Conservation (phyloP, 257 asterid species). For the Coffea canephora region DNA sequence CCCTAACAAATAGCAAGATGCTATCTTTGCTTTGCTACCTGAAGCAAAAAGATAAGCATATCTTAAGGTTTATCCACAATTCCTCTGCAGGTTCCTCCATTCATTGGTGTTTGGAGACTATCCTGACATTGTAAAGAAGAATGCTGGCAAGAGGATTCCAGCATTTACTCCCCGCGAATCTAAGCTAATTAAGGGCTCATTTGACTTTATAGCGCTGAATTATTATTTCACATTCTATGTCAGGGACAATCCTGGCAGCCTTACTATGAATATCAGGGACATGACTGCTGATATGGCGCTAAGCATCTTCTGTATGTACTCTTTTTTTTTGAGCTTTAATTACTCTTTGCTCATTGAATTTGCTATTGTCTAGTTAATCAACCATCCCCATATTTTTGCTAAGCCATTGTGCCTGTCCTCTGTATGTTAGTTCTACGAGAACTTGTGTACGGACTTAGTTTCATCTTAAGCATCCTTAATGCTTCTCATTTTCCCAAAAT, state of each 20-base stretch:
- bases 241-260: constrained; percentile 31
- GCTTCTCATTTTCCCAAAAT: too few relatives aligned
- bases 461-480: too few relatives aligned
- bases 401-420: not conserved
- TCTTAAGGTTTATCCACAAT: not conserved
- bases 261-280: constrained; percentile 22
- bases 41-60: not conserved
- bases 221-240: constrained; percentile 30
- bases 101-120: constrained; percentile 64
- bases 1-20: not conserved
- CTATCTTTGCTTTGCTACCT: not conserved
- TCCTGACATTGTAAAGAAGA: constrained; percentile 47
- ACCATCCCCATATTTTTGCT: not conserved
- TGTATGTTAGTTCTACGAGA: not conserved
- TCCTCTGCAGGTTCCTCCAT: constrained; percentile 43
- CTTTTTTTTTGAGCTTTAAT: too few relatives aligned
- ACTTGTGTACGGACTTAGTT: not conserved
- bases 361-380: not conserved
- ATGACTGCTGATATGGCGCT: constrained; percentile 35
- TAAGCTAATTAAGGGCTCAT: constrained; percentile 50
- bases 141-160: constrained; percentile 50
- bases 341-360: too few relatives aligned
- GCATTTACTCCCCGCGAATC: constrained; percentile 40
- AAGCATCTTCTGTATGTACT: not conserved
- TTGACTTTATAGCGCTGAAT: constrained; percentile 61